Conservation (phyloP, 345 rosid genomes). For the Kandelia obovata region DNA sequence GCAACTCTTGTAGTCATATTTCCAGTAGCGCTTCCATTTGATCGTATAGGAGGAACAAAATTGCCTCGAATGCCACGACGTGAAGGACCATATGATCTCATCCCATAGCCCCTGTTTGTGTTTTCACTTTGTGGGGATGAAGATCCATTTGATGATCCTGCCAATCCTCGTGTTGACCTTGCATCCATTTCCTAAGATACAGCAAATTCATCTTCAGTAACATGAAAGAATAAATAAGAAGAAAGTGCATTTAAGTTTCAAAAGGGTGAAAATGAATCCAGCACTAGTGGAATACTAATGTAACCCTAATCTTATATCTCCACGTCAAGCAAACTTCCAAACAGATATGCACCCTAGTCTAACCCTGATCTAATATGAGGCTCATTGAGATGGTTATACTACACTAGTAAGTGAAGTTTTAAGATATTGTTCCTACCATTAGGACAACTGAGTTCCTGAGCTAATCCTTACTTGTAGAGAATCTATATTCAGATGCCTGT, state of each 20-base stretch:
- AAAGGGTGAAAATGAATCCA: not conserved
- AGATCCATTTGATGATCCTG: slow-evolving; percentile 56
- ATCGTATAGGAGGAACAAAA: slow-evolving; percentile 84
- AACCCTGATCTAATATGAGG: no score
- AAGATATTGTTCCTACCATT: no score
- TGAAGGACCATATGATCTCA: slow-evolving; percentile 52
- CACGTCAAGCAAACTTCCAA: not conserved
- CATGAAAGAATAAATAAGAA: not conserved
- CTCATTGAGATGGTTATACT: not conserved
- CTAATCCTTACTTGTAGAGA: not conserved
- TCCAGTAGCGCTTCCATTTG: slow-evolving; percentile 61
- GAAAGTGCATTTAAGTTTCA: not conserved
- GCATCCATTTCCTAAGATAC: slow-evolving; percentile 72
- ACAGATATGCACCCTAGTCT: not conserved
- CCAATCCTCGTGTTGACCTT: slow-evolving; percentile 58
- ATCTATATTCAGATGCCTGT: not conserved
- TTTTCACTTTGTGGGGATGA: slow-evolving; percentile 59
- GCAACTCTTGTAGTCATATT: slow-evolving; percentile 56
- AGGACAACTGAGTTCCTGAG: no score
- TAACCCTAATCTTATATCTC: not conserved
- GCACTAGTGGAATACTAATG: not conserved
- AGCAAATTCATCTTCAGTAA: slow-evolving; percentile 6
- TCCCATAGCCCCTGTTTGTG: slow-evolving; percentile 53
- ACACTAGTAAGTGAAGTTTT: not conserved
- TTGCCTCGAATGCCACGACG: slow-evolving; percentile 77